Evolutionary conservation across 257 asterid genomes (phyloP).

Genomic region (Solanum medicagineum): DNA sequence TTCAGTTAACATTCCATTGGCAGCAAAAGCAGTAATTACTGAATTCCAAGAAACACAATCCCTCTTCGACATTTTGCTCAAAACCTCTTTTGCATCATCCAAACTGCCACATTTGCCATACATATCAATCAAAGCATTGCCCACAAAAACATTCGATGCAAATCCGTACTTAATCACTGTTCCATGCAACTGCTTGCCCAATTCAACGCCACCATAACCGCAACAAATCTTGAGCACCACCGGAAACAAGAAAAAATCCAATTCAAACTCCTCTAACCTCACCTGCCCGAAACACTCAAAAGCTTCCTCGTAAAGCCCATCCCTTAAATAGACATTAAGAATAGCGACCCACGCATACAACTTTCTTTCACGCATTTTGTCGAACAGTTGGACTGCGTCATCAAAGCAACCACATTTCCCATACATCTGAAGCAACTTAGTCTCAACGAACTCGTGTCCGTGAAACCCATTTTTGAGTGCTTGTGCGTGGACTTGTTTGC

Average conservation of each 20-base stretch:
- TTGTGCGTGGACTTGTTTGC: constrained; percentile 62
- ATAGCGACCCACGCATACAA: constrained; percentile 45
- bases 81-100: constrained; percentile 34
- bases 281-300: constrained; percentile 22
- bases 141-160: constrained; percentile 42
- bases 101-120: constrained; percentile 60
- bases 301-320: constrained; percentile 32
- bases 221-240: constrained; percentile 51
- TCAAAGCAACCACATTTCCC: constrained; percentile 22
- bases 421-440: constrained; percentile 51
- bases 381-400: constrained; percentile 34
- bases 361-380: constrained; percentile 49
- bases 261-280: constrained; percentile 32
- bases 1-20: constrained; percentile 39
- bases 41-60: constrained; percentile 79
- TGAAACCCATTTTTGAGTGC: constrained; percentile 44
- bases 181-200: constrained; percentile 69
- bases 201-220: constrained; percentile 48
- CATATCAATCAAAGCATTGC: constrained; percentile 70
- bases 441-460: constrained; percentile 45
- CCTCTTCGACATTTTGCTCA: constrained; percentile 24
- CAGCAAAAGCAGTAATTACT: constrained; percentile 50
- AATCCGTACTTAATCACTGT: constrained; percentile 36
- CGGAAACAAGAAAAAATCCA: constrained; percentile 68
- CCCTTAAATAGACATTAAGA: constrained; percentile 28